Evolutionary conservation across 371 early-diverging fungal genomes (phyloP).

Genomic region (Mucor lusitanicus): DNA sequence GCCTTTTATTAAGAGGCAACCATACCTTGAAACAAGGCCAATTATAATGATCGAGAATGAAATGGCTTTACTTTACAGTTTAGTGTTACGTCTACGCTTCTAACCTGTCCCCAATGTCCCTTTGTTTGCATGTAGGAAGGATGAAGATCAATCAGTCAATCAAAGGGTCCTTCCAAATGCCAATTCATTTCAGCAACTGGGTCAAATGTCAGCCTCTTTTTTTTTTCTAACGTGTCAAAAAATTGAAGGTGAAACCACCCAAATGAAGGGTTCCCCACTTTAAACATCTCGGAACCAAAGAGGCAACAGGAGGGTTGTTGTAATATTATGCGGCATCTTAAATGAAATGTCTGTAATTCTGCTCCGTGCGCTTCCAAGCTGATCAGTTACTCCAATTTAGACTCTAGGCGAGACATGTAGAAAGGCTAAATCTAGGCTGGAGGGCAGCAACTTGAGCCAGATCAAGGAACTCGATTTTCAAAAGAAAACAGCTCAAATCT

Average conservation of each 20-base stretch:
- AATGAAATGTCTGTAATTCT: conserved; percentile 9
- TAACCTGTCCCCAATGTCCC: conserved; percentile 25
- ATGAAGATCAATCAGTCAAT: neutral
- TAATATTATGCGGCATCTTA: conserved; percentile 8
- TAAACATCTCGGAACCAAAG: conserved; percentile 2
- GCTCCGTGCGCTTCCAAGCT: conserved; percentile 20
- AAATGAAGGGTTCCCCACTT: neutral
- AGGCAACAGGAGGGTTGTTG: neutral
- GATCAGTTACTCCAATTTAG: neutral
- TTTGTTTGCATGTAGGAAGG: neutral
- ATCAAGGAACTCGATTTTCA: neutral
- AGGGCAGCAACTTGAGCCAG: neutral
- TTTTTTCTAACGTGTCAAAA: neutral
- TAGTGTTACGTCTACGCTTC: conserved; percentile 23
- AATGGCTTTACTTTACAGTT: conserved; percentile 26
- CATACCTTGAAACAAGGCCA: conserved; percentile 30
- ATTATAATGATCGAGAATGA: conserved; percentile 16
- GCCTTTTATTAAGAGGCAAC: conserved; percentile 18
- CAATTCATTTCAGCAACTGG: neutral
- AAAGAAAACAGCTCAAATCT: neutral
- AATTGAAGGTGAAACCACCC: neutral
- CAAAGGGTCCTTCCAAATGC: neutral
- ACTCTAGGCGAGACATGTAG: neutral
- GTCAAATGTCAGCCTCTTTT: neutral
- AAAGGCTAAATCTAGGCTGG: neutral